Conservation (phyloP, 176 grass and related monocot genomes). For the Rhipidocladum racemiflorum region DNA sequence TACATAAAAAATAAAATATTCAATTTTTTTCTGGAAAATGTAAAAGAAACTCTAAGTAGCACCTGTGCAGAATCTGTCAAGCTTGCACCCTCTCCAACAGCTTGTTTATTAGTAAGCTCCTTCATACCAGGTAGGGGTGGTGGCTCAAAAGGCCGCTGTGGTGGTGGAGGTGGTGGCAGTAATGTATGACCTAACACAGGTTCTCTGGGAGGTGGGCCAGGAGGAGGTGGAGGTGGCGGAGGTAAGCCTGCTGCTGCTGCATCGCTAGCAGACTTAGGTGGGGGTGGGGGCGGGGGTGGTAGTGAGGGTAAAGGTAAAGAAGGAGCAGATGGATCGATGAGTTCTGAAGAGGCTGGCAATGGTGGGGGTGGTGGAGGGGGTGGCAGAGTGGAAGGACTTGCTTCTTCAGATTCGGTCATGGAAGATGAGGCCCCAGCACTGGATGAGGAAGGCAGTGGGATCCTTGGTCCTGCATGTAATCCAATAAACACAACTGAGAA, state of each 20-base stretch:
- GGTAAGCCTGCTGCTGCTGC: conserved; percentile 36
- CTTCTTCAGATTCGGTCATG: conserved; percentile 64
- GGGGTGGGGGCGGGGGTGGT: conserved; percentile 53
- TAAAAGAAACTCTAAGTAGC: neutral
- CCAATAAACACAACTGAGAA: conserved; percentile 35
- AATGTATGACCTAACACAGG: conserved; percentile 41
- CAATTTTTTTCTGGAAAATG: neutral
- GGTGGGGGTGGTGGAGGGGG: conserved; percentile 75
- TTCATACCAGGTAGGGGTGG: conserved; percentile 38
- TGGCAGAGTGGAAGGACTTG: conserved; percentile 58
- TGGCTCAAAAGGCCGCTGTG: conserved; percentile 54
- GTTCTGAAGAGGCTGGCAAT: conserved; percentile 56
- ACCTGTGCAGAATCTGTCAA: conserved; percentile 52
- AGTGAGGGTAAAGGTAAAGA: conserved; percentile 53
- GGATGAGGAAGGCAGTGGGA: conserved; percentile 57
- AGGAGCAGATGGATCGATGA: conserved; percentile 39
- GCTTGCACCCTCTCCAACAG: conserved; percentile 32
- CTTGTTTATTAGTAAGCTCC: conserved; percentile 42
- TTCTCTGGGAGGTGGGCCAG: conserved; percentile 67
- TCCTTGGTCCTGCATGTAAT: conserved; percentile 61
- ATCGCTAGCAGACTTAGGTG: conserved; percentile 40
- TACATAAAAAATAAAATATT: conserved; percentile 2
- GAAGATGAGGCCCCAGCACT: conserved; percentile 56
- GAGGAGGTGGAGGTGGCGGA: conserved; percentile 76
- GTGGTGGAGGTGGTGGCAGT: conserved; percentile 58